Evolutionary conservation across 2,329 filamentous ascomycete genomes (phyloP).

Genomic region (Aspergillus sergii): DNA sequence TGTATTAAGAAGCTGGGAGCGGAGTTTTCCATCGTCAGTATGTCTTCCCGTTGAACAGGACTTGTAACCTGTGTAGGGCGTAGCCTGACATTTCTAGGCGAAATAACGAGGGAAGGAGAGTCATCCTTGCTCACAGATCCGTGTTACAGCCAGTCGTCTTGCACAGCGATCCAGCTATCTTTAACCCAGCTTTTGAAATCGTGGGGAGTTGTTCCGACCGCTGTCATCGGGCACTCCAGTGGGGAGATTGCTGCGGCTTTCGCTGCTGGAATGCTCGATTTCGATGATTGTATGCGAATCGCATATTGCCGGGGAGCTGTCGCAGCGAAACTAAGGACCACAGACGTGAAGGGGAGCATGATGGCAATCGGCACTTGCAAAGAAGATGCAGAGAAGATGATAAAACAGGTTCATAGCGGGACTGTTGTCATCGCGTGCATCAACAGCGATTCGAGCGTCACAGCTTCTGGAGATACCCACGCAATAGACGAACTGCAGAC

Average conservation of each 20-base stretch:
- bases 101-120: not conserved
- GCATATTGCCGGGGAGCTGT: constrained; percentile 14
- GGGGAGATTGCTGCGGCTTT: constrained; percentile 44
- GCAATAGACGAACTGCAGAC: constrained; percentile 25
- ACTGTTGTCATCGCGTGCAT: not conserved
- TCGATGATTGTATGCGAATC: constrained; percentile 8
- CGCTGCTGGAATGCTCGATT: constrained; percentile 36
- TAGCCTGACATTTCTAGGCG: not conserved
- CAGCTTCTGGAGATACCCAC: constrained; percentile 22
- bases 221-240: constrained; percentile 51
- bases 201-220: constrained; percentile 45
- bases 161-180: constrained; percentile 49
- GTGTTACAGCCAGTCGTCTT: not conserved
- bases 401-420: not conserved
- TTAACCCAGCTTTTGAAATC: constrained; percentile 48
- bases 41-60: not conserved
- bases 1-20: not conserved
- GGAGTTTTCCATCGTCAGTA: not conserved
- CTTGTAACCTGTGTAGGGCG: not conserved
- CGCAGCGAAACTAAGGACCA: not conserved
- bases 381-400: not conserved
- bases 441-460: constrained; percentile 17
- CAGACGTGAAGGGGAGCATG: constrained; percentile 3
- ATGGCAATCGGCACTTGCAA: constrained; percentile 9
- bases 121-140: not conserved